These are phyloP conservation scores for Penicillium atrosanguineum DNA, from an alignment of 495 filamentous ascomycete species.

Conservation along the genomic window DNA sequence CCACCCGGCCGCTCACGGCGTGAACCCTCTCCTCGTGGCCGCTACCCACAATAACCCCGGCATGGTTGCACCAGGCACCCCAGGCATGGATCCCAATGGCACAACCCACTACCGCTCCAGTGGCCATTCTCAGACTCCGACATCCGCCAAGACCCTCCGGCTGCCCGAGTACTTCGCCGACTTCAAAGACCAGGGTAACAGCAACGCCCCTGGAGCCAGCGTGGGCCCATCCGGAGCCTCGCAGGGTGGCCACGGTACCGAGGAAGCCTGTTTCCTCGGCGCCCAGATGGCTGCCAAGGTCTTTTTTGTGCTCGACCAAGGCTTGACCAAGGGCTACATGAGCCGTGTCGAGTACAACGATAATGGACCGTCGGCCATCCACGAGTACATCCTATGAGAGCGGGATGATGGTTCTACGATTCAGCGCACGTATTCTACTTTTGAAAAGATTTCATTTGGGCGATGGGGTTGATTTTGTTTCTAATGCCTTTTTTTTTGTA, in stretches of 20 bases:
- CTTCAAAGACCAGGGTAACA: conserved; percentile 76
- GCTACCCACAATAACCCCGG: conserved; percentile 72
- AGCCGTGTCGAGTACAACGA: conserved; percentile 76
- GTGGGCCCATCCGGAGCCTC: conserved; percentile 22
- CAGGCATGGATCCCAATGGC: conserved; percentile 33
- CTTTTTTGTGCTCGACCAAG: conserved; percentile 70
- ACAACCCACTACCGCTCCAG: conserved; percentile 57
- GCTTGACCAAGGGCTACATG: conserved; percentile 68
- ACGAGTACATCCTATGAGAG: conserved; percentile 45
- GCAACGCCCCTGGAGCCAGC: conserved; percentile 37
- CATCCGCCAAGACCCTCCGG: conserved; percentile 72
- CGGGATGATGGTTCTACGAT: conserved; percentile 11
- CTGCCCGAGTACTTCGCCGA: conserved; percentile 88
- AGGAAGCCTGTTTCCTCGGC: conserved; percentile 78
- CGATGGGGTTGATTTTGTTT: conserved; percentile 13
- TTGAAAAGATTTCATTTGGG: conserved; percentile 10
- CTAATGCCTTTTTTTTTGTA: conserved; percentile 14
- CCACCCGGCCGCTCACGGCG: conserved; percentile 54
- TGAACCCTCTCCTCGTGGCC: conserved; percentile 89
- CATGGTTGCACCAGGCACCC: conserved; percentile 32
- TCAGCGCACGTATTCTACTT: conserved; percentile 9
- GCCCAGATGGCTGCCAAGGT: conserved; percentile 76
- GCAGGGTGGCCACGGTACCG: conserved; percentile 43
- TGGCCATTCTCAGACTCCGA: conserved; percentile 84
- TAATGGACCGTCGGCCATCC: conserved; percentile 67